Base-by-base conservation (phyloP, 305 asterid genomes). In the Withania somnifera region DNA sequence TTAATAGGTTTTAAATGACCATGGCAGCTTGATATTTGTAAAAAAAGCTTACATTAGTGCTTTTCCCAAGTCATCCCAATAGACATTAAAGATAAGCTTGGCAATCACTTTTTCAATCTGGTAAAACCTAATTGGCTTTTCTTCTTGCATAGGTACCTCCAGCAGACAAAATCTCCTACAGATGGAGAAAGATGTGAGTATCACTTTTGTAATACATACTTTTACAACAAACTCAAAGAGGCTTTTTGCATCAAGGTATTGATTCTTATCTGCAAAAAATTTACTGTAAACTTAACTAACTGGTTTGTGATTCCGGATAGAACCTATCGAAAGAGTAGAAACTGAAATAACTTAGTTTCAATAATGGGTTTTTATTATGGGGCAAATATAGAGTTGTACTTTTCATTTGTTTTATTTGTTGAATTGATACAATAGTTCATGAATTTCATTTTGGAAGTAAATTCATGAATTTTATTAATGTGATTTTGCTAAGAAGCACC, bases 171-270 rank as follows among this genome's bases (percentile, higher is more conserved):
- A 83, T 86, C 89, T 82, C 84, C 86, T 28, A 56, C 79, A 58
- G 82, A 84, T 77, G 53, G 81, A 77, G 88, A 83, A 84, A 75
- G 82, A 80, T 56, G 84, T 66, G 84, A 86, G 77, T 93, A 79
- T 88, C 97, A 93, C 81, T 89, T 93, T 81, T 96, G 94, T n/a
- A 93, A 93, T 86, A 96, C 99, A n/a, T 96, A 90, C 87, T 94
- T 96, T 86, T 96, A 96, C 84, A 83, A 84, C 87, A 96, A 94
- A 87, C 89, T 94, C 88, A 92, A 92, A 87, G 90, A 87, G 84
- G 91, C 93, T 86, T 89, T 90, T 83, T 82, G 84, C 79, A 84
- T 64, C 58, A 89, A 91, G 99, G 99, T 96, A 86, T 73, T 52
- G 40, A 61, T 56, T 77, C 83, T 83, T 86, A 81, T 77, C 68